Evolutionary conservation across 495 filamentous ascomycete species (phyloP), one percentile per base, ranked within the genome.

Genomic region (Penicillium cosmopolitanum): DNA sequence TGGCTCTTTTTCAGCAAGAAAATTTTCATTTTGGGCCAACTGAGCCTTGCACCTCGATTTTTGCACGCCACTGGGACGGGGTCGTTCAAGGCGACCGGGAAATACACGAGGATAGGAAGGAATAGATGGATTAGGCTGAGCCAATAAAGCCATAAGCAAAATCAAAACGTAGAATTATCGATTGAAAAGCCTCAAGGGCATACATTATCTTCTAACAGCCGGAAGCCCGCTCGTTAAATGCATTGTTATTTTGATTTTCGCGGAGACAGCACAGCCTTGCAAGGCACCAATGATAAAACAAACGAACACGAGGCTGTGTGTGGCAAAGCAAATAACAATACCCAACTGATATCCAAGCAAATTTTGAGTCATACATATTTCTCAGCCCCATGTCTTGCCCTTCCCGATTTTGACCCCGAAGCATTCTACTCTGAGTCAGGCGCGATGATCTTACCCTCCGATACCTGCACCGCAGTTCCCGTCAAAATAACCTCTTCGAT

Each of bases 381-480:
- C 15, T 40, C 36, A 25, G 36, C 36, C 36, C 36, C 21, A 42
- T 31, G 18, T 23, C 4, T 8, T 15, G n/a, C 11, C 21, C 10
- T 43, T 5, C 38, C 40, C 12, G 12, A 46, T 55, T 31, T 21
- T 51, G 42, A 23, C 15, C 51, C 42, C 34, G 33, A n/a, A 16
- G 21, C 7, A 36, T 35, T 38, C 65, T 48, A 48, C 46, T 25
- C 46, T 25, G 21, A 12, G n/a, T 55, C 75, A 56, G 62, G 59
- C 25, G 71, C 54, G 38, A 65, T 43, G 40, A 79, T 69, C 10
- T 57, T 74, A 4, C 85, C 85, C 66, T 82, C 81, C 66, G 83
- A 83, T 23, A 89, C 82, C 47, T 80, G 74, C n/a, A 84, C 82
- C 4, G 85, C 83, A 35, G 69, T 77, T 0, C 86, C 86, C 19